Conservation (phyloP, 164 flowering plant genomes). For the Aristolochia contorta region DNA sequence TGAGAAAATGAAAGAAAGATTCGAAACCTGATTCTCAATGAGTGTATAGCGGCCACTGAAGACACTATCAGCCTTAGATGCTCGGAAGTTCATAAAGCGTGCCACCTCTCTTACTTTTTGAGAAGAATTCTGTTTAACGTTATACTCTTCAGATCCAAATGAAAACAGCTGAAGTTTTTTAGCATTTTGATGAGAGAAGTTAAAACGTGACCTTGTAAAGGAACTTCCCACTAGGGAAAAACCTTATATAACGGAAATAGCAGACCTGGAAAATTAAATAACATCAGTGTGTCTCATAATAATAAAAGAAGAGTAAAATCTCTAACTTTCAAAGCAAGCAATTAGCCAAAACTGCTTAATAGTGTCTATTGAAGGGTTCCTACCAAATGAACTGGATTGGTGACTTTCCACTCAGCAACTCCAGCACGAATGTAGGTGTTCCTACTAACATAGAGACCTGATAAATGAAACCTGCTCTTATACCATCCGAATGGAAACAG, state of each 20-base stretch:
- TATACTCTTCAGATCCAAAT: too few relatives aligned
- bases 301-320: neutral
- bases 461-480: slow-evolving; percentile 4
- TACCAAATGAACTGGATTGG: slow-evolving; percentile 94
- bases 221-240: slow-evolving; percentile 83
- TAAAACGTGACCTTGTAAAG: slow-evolving; percentile 62
- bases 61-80: slow-evolving; percentile 55
- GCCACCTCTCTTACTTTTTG: slow-evolving; percentile 82
- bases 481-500: neutral
- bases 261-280: slow-evolving; percentile 57
- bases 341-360: neutral
- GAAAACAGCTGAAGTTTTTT: too few relatives aligned
- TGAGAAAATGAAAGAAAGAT: slow-evolving; percentile 1
- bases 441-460: slow-evolving; percentile 95
- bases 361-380: slow-evolving; percentile 3
- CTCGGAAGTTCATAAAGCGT: slow-evolving; percentile 67
- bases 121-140: slow-evolving; percentile 61
- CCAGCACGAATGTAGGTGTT: slow-evolving; percentile 93
- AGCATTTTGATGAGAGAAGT: too few relatives aligned
- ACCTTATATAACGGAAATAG: slow-evolving; percentile 86
- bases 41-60: slow-evolving; percentile 71
- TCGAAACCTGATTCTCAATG: slow-evolving; percentile 69
- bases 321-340: neutral
- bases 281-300: neutral
- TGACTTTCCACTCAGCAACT: slow-evolving; percentile 80